These are phyloP conservation scores for Lipomyces yamadae DNA, from an alignment of 805 yeast genomes.

Conservation along the genomic window DNA sequence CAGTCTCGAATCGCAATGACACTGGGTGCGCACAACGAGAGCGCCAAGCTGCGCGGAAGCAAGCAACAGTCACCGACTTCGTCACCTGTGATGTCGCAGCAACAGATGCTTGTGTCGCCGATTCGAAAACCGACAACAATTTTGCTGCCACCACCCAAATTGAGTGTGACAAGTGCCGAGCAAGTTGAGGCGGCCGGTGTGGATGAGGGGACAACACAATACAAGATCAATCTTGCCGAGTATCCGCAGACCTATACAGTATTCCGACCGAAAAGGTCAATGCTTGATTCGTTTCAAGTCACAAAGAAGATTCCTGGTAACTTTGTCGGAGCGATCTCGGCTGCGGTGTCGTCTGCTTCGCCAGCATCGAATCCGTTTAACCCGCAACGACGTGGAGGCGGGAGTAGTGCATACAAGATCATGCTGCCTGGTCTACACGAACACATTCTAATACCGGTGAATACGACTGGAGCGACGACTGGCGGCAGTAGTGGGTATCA, in stretches of 20 bases:
- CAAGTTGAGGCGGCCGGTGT: not conserved
- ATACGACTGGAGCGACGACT: not conserved
- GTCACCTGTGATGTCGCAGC: constrained; percentile 4
- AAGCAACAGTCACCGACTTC: constrained; percentile 3
- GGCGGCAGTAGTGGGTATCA: not conserved
- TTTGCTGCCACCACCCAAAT: not conserved
- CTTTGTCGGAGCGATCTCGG: constrained; percentile 28
- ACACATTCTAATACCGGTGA: constrained; percentile 29
- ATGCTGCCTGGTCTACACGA: constrained; percentile 34
- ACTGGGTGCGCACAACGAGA: constrained; percentile 15
- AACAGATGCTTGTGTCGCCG: not conserved
- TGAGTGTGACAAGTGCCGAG: constrained; percentile 1
- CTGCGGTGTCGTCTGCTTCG: constrained; percentile 36
- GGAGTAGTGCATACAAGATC: constrained; percentile 32
- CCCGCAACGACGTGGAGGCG: constrained; percentile 33
- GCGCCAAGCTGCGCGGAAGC: constrained; percentile 8
- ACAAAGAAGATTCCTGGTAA: constrained; percentile 22
- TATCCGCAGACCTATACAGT: not conserved
- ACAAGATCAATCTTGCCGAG: not conserved
- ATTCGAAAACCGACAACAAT: constrained; percentile 11
- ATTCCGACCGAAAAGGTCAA: constrained; percentile 3
- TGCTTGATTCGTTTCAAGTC: constrained; percentile 16
- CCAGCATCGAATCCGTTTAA: constrained; percentile 36
- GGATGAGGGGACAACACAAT: not conserved
- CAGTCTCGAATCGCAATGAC: constrained; percentile 36